Conservation (phyloP, 305 asterid species). For the Fraxinus sp. region DNA sequence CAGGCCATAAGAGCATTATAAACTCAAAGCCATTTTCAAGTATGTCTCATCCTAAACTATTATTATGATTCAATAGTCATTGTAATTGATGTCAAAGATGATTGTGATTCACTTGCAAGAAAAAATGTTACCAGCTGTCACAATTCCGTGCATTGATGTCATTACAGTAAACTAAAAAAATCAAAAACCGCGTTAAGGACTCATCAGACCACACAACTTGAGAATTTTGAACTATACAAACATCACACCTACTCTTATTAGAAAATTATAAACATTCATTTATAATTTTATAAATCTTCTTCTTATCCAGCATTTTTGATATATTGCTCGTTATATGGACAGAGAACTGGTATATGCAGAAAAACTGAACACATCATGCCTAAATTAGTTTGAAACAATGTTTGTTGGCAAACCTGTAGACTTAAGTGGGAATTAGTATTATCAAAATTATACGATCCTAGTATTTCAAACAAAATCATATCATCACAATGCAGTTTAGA, state of each 20-base stretch:
- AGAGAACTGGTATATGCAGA: neutral
- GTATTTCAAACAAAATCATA: neutral
- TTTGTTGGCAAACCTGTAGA: neutral
- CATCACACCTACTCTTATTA: neutral
- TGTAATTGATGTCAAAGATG: neutral
- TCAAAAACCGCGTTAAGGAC: neutral
- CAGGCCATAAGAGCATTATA: neutral
- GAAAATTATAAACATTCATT: no score
- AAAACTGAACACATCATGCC: neutral
- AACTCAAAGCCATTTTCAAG: neutral
- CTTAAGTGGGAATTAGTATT: neutral
- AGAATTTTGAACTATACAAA: neutral
- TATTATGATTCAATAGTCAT: neutral
- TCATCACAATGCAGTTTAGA: neutral
- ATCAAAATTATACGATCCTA: neutral
- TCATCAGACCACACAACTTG: neutral
- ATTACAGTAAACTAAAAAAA: neutral
- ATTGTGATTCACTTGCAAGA: neutral
- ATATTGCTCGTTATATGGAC: neutral
- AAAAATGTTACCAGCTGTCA: neutral
- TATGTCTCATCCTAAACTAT: neutral
- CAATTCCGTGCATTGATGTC: neutral
- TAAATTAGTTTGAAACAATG: neutral
- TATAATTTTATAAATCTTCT: neutral
- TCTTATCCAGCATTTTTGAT: neutral